phyloP scores from a whole-genome alignment of 768 basidiomycete species.

The Macrolepiota dolichaula region DNA sequence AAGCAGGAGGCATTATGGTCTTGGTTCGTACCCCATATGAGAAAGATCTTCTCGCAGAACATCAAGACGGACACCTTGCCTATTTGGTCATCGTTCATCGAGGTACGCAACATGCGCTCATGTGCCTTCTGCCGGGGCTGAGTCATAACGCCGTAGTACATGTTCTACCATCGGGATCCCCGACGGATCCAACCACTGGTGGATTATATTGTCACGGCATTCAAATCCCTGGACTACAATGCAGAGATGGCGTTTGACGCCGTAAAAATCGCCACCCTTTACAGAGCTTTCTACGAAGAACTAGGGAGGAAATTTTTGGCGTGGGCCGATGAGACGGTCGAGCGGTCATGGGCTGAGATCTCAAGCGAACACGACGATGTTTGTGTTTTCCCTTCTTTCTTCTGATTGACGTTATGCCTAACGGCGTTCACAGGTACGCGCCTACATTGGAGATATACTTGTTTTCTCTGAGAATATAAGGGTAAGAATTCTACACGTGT shows the following conservation, averaged over 20 bases:
- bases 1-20: constrained; percentile 70
- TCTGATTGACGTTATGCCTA: constrained; percentile 7
- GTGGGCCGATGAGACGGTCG: constrained; percentile 69
- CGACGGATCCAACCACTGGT: constrained; percentile 78
- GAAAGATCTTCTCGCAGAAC: constrained; percentile 61
- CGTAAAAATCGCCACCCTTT: constrained; percentile 63
- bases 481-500: constrained; percentile 32
- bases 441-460: constrained; percentile 72
- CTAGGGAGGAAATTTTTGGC: constrained; percentile 78
- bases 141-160: constrained; percentile 43
- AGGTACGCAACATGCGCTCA: constrained; percentile 39
- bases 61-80: constrained; percentile 80
- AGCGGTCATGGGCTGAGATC: constrained; percentile 69
- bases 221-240: constrained; percentile 69
- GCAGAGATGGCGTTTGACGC: constrained; percentile 82
- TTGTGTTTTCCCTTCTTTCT: constrained; percentile 16
- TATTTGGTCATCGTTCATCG: constrained; percentile 78
- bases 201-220: constrained; percentile 65
- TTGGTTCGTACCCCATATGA: constrained; percentile 74
- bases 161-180: constrained; percentile 79
- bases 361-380: constrained; percentile 79
- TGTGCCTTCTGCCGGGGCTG: not conserved
- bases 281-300: constrained; percentile 69
- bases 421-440: constrained; percentile 50
- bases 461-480: constrained; percentile 71